phyloP scores from a whole-genome alignment of 306 rosid species.

The Lupinus albus region DNA sequence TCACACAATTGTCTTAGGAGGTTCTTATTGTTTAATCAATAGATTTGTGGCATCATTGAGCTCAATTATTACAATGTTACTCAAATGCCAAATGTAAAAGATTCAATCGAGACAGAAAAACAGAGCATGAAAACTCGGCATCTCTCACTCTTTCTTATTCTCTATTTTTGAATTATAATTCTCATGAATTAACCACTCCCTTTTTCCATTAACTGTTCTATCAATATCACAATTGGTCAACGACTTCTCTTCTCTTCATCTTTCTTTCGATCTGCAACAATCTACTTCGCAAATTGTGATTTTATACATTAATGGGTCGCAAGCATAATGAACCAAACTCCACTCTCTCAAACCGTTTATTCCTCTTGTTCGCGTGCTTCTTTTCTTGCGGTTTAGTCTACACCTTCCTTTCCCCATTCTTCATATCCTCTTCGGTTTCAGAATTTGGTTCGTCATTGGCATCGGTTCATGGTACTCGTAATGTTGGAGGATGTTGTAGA shows the following conservation, averaged over 20 bases:
- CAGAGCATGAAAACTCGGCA: neutral
- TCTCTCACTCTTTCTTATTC: neutral
- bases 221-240: slow-evolving; percentile 45
- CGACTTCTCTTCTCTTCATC: slow-evolving; percentile 23
- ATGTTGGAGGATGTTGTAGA: slow-evolving; percentile 58
- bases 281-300: too few relatives aligned
- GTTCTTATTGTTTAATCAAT: too few relatives aligned
- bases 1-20: too few relatives aligned
- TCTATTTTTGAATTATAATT: neutral
- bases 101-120: neutral
- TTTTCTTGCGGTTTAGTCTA: slow-evolving; percentile 68
- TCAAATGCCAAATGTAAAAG: neutral
- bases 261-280: too few relatives aligned
- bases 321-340: slow-evolving; percentile 52
- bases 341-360: slow-evolving; percentile 43
- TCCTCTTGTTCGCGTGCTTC: slow-evolving; percentile 51
- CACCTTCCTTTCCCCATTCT: slow-evolving; percentile 51
- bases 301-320: slow-evolving; percentile 67
- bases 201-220: slow-evolving; percentile 16
- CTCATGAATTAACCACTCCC: slow-evolving; percentile 6
- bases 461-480: slow-evolving; percentile 39
- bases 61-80: too few relatives aligned
- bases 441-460: slow-evolving; percentile 36
- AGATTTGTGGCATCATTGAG: too few relatives aligned
- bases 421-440: slow-evolving; percentile 41